phyloP scores from a whole-genome alignment of 345 rosid species.

The Erysimum cheiranthoides region DNA sequence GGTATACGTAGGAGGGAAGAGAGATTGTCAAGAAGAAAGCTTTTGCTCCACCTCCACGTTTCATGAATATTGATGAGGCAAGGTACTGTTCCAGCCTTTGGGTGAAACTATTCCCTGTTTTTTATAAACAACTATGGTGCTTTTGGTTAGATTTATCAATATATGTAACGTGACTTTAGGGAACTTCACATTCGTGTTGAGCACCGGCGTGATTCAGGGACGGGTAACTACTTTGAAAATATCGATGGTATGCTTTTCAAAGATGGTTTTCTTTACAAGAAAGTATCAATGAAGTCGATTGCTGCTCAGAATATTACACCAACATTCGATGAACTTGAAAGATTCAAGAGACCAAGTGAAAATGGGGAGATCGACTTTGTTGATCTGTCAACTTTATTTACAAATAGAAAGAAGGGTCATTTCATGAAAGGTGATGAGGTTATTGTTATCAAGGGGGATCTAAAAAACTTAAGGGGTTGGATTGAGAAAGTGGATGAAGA shows the following conservation, averaged over 20 bases:
- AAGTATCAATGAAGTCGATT: conserved; percentile 76
- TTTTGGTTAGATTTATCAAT: conserved; percentile 3
- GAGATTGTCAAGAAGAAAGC: conserved; percentile 80
- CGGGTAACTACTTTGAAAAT: conserved; percentile 83
- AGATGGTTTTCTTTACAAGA: conserved; percentile 85
- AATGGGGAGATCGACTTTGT: conserved; percentile 70
- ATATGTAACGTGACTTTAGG: conserved; percentile 46
- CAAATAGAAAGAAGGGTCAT: conserved; percentile 87
- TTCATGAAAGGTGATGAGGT: conserved; percentile 95
- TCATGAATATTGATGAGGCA: conserved; percentile 89
- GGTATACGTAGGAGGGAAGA: conserved; percentile 66
- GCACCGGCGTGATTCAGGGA: conserved; percentile 71
- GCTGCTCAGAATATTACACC: conserved; percentile 73
- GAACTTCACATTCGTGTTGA: conserved; percentile 86
- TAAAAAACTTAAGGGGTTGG: conserved; percentile 86
- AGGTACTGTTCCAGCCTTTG: conserved; percentile 51
- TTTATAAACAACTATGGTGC: background rate
- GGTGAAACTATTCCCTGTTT: background rate
- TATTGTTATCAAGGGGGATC: conserved; percentile 84
- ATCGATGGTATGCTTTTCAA: conserved; percentile 71
- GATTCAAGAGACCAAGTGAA: conserved; percentile 69
- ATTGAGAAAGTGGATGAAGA: conserved; percentile 96
- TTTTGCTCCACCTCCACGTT: conserved; percentile 89
- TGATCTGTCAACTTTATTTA: conserved; percentile 69
- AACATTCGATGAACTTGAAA: conserved; percentile 89